These are phyloP conservation scores for Russula sp. DNA, from an alignment of 768 basidiomycete species.

Conservation along the genomic window DNA sequence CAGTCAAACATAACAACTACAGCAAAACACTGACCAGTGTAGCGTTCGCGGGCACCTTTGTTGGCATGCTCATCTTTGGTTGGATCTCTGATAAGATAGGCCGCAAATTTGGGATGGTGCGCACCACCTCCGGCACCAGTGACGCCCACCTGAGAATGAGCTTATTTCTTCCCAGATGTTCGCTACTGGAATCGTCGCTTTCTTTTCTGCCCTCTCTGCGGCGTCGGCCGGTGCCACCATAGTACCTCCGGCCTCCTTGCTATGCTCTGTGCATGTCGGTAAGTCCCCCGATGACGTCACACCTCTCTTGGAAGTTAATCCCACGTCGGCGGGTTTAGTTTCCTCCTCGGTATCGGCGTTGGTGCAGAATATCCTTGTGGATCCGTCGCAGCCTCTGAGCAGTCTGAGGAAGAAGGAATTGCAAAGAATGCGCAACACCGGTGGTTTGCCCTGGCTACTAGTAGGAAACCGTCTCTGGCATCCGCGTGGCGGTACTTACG, in stretches of 20 bases:
- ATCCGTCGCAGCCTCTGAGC: slow-evolving; percentile 83
- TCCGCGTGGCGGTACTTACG: slow-evolving; percentile 11
- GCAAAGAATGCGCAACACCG: slow-evolving; percentile 77
- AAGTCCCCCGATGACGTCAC: slow-evolving; percentile 26
- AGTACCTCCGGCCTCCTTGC: slow-evolving; percentile 66
- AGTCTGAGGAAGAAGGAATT: slow-evolving; percentile 80
- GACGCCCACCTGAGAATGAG: neutral
- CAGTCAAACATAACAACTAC: slow-evolving; percentile 54
- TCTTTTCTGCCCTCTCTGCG: slow-evolving; percentile 82
- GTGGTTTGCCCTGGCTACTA: slow-evolving; percentile 87
- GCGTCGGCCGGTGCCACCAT: slow-evolving; percentile 77
- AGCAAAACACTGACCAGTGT: slow-evolving; percentile 62
- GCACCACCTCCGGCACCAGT: slow-evolving; percentile 28
- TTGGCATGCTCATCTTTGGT: slow-evolving; percentile 82
- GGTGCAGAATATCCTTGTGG: slow-evolving; percentile 92
- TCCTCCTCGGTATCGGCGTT: slow-evolving; percentile 84
- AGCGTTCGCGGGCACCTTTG: slow-evolving; percentile 81
- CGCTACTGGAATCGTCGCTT: slow-evolving; percentile 76
- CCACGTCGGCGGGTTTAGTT: slow-evolving; percentile 44
- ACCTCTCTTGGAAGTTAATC: neutral
- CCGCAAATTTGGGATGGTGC: slow-evolving; percentile 71
- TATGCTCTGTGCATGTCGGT: slow-evolving; percentile 81
- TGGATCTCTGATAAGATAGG: slow-evolving; percentile 85
- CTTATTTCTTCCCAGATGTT: slow-evolving; percentile 51
- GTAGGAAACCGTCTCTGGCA: slow-evolving; percentile 43